These are phyloP conservation scores for Ophiocordyceps australis DNA, from an alignment of 2,329 filamentous ascomycete genomes.

Conservation along the genomic window DNA sequence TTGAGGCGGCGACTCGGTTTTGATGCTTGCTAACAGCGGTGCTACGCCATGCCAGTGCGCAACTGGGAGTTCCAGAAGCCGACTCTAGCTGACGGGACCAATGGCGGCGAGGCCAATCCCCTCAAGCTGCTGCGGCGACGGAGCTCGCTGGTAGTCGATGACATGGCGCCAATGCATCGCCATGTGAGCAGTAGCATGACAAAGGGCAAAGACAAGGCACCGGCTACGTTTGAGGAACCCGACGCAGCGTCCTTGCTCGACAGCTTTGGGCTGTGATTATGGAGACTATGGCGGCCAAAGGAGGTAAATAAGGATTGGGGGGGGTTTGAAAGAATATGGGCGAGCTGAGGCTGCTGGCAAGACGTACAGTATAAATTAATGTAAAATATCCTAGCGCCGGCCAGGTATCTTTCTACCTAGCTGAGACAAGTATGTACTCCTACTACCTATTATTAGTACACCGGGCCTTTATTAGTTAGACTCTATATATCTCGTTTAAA, in stretches of 20 bases:
- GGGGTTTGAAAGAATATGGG: too few relatives aligned
- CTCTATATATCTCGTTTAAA: too few relatives aligned
- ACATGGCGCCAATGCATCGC: constrained; percentile 32
- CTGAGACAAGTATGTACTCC: too few relatives aligned
- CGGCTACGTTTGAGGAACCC: constrained; percentile 82
- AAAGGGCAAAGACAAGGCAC: constrained; percentile 22
- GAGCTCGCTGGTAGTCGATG: constrained; percentile 65
- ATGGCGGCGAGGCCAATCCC: constrained; percentile 39
- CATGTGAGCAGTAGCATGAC: constrained; percentile 4
- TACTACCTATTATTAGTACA: too few relatives aligned
- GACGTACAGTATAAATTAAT: too few relatives aligned
- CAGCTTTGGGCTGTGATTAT: constrained; percentile 77
- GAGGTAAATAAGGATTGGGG: too few relatives aligned
- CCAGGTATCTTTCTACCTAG: too few relatives aligned
- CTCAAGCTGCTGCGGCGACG: constrained; percentile 50
- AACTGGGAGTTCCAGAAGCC: constrained; percentile 67
- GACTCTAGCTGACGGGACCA: constrained; percentile 9
- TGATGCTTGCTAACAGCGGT: too few relatives aligned
- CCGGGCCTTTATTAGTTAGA: too few relatives aligned
- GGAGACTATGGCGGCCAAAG: too few relatives aligned
- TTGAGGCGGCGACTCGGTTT: neutral
- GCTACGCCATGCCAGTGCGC: constrained; percentile 31
- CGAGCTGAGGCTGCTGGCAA: too few relatives aligned
- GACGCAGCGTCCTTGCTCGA: constrained; percentile 76
- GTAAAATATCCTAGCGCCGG: too few relatives aligned